Evolutionary conservation across 176 grass and related monocot genomes (phyloP), one percentile per base, ranked within the genome.

Genomic region (Neostapfia colusana): DNA sequence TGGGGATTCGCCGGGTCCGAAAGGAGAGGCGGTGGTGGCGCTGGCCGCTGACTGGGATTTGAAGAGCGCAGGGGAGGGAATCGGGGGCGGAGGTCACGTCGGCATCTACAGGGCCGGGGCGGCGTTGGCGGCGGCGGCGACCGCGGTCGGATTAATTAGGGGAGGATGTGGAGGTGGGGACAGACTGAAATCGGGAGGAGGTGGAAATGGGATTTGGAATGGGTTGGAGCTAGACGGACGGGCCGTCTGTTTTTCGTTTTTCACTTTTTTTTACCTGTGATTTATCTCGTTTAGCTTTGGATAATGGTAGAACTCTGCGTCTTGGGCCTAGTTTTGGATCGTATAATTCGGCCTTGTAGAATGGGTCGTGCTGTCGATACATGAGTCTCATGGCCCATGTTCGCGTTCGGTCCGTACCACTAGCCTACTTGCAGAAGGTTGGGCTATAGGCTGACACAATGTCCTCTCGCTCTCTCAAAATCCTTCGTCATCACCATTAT

Each of bases 71-170:
- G 31, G 69, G 2, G 63, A 82, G 23, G 65, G 81, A 25, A 71
- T 71, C 63, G 16, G 65, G 63, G 81, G 57, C 63, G 76, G 76
- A 74, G 75, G 57, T 70, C 24, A 88, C 81, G n/a, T n/a, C n/a
- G 69, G 44, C 80, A 83, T 79, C 82, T 69, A n/a, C 62, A 54
- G 37, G 26, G 69, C 54, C 18, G 63, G 36, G 37, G 78, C 56
- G 56, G 20, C 57, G 85, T 69, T 80, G 69, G 75, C 86, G 75
- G 54, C 38, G 20, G 63, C 54, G 80, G 48, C 48, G 48, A 16
- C 48, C 17, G 6, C 48, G 48, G 75, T 62, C 7, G 69, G 21
- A 31, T 75, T 69, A 84, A 75, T 88, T 70, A 5, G 44, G 61
- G 45, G 57, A 42, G 79, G 67, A 65, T 44, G 60, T 51, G 20